Evolutionary conservation across 495 filamentous ascomycete species (phyloP), one percentile per base, ranked within the genome.

Genomic region (Aspergillus sclerotioniger): DNA sequence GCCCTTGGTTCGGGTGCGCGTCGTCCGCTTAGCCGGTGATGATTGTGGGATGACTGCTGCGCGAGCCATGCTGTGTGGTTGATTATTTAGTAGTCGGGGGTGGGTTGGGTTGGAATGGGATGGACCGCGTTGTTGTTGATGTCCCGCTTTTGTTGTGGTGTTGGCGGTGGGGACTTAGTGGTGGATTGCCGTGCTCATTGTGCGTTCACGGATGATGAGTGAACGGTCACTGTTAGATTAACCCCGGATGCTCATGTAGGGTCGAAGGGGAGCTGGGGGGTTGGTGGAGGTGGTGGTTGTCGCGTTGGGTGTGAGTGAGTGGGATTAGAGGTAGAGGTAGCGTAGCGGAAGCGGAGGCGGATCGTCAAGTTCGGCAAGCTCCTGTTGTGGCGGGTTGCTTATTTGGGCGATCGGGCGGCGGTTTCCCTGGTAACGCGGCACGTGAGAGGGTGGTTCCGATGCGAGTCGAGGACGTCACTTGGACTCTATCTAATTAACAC

Each of bases 21-120:
- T 67, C 10, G 62, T 61, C 54, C 72, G 67, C 58, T 76, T 75
- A 17, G 59, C 68, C 19, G 73, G 70, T 21, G 70, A 70, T 21
- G 70, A 70, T 9, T 61, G 60, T 4, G 71, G 73, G 28, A 78
- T 72, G 41, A 76, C 66, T 32, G 75, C 75, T 33, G 73, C 72
- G 54, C 75, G 72, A 49, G 75, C 75, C 75, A 78, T 78, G 25
- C 17, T 62, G 59, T n/a, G 9, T 29, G 46, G 5, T 49, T 31
- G 29, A 28, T 3, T 31, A 12, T 49, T 37, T 3, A 25, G 2
- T 25, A 25, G 2, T 25, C 25, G 3, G 2, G 33, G 33, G 33
- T 3, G 33, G 9, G 33, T 2, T 9, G 13, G 33, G 33, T 10
- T 1, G 33, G 55, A 45, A 50, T 19, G 20, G 10, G 32, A 29